phyloP scores from a whole-genome alignment of 2,329 filamentous ascomycete species.

The Cercospora sp. region DNA sequence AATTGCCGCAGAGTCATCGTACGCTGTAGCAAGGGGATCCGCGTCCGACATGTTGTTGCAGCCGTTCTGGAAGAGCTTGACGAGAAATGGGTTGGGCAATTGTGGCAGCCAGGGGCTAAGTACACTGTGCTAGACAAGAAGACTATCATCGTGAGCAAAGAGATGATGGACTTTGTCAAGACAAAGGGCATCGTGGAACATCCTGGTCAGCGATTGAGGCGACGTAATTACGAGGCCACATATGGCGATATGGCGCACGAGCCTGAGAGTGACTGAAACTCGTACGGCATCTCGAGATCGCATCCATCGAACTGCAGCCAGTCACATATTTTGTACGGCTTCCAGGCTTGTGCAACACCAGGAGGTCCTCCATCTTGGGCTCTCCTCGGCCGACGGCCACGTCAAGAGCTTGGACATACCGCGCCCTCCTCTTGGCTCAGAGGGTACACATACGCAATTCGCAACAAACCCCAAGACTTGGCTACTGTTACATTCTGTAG shows the following conservation, averaged over 20 bases:
- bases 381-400: neutral
- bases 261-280: neutral
- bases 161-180: neutral
- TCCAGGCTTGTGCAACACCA: neutral
- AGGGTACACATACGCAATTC: neutral
- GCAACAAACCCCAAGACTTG: neutral
- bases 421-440: neutral
- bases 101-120: neutral
- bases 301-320: too few species aligned
- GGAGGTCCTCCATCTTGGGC: neutral
- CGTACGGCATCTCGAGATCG: neutral
- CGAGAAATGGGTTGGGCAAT: neutral
- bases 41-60: neutral
- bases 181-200: neutral
- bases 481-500: neutral
- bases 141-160: neutral
- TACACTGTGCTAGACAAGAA: neutral
- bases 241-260: neutral
- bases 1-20: neutral
- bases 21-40: neutral
- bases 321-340: too few species aligned
- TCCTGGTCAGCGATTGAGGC: neutral
- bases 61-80: neutral
- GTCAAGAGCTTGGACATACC: constrained; percentile 1
- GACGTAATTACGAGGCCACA: neutral